phyloP scores from a whole-genome alignment of 2,329 filamentous ascomycete species.

The Xylaria sp. region DNA sequence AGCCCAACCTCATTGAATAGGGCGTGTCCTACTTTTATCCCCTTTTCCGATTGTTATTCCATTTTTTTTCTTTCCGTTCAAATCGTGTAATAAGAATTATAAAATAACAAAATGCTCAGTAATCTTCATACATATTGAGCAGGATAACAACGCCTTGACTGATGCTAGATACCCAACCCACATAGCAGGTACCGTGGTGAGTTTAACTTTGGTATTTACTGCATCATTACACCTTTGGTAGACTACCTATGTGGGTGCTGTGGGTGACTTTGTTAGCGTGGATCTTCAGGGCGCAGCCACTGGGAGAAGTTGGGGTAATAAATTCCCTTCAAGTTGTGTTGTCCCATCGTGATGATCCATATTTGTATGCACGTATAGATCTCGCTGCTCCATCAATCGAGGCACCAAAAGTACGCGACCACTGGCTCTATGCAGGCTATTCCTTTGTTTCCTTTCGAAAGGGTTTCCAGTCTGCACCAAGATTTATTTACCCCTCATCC shows the following conservation, averaged over 20 bases:
- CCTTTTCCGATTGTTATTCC: background rate
- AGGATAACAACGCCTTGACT: no score
- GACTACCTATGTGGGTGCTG: background rate
- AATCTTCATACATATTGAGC: no score
- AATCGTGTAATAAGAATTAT: no score
- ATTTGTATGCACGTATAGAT: background rate
- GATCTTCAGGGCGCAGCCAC: constrained; percentile 27
- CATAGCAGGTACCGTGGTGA: background rate
- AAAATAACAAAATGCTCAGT: no score
- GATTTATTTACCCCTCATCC: background rate
- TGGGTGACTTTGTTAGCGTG: constrained; percentile 15
- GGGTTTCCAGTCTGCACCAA: no score
- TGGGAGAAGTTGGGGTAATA: constrained; percentile 1
- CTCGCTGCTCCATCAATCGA: background rate
- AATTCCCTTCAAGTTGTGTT: constrained; percentile 1
- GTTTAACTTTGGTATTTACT: constrained; percentile 3
- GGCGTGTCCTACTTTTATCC: no score
- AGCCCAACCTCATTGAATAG: background rate
- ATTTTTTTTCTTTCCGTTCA: background rate
- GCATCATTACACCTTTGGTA: constrained; percentile 9
- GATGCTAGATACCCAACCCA: no score
- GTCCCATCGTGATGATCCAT: background rate
- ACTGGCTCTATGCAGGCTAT: background rate
- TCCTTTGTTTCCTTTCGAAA: no score
- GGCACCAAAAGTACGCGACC: background rate